Evolutionary conservation across 2,329 filamentous ascomycete species (phyloP).

Genomic region (Rutstroemia sp.): DNA sequence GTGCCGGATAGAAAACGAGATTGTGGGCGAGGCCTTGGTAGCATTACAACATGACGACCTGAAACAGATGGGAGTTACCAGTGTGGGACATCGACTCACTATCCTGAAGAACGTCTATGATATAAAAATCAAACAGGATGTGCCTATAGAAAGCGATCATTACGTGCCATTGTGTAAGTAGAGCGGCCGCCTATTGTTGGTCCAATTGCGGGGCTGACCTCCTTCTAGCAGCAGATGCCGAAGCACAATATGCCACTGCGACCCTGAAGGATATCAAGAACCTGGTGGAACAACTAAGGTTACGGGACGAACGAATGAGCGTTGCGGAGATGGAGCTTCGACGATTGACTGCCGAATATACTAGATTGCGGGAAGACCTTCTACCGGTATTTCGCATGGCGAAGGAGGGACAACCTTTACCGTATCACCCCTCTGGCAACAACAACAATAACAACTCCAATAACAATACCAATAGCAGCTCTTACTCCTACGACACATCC

Average conservation of each 20-base stretch:
- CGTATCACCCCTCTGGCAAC: constrained; percentile 35
- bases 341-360: constrained; percentile 80
- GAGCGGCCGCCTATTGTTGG: not conserved
- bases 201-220: constrained; percentile 16
- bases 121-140: constrained; percentile 87
- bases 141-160: constrained; percentile 85
- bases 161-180: constrained; percentile 84
- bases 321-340: constrained; percentile 77
- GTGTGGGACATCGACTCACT: constrained; percentile 88
- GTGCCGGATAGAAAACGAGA: constrained; percentile 70
- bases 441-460: constrained; percentile 14
- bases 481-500: constrained; percentile 43
- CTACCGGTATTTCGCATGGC: constrained; percentile 82
- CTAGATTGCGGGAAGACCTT: constrained; percentile 82
- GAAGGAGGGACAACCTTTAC: constrained; percentile 87
- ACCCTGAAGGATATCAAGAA: constrained; percentile 90
- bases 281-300: constrained; percentile 79
- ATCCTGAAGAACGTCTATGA: constrained; percentile 96
- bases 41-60: constrained; percentile 87
- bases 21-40: constrained; percentile 84
- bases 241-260: constrained; percentile 76
- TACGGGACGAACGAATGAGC: constrained; percentile 85
- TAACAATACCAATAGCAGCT: constrained; percentile 14
- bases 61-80: constrained; percentile 88
- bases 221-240: constrained; percentile 72